phyloP scores from a whole-genome alignment of 257 asterid species.

The Vinca minor region DNA sequence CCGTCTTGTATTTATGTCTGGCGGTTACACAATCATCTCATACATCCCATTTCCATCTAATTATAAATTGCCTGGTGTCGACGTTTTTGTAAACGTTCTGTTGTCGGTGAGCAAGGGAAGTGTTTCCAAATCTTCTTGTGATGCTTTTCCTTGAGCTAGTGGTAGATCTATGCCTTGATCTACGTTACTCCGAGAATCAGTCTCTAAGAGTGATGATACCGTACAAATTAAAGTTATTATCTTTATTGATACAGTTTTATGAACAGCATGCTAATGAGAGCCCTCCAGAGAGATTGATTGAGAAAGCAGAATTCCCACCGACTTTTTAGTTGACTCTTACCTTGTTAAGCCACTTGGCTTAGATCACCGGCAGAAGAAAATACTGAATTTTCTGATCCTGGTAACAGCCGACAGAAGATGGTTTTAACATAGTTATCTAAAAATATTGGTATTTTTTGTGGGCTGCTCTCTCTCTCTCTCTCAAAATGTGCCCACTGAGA shows the following conservation, averaged over 20 bases:
- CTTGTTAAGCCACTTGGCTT: not conserved
- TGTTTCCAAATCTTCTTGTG: not conserved
- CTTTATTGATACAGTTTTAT: not conserved
- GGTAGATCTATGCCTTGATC: not conserved
- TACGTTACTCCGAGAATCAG: not conserved
- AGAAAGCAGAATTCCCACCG: not conserved
- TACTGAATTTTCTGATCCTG: not conserved
- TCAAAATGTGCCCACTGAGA: too few species aligned
- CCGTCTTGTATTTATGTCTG: not conserved
- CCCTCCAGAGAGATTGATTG: not conserved
- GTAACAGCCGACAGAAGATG: not conserved
- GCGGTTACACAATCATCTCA: not conserved
- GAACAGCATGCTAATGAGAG: not conserved
- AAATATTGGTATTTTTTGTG: not conserved
- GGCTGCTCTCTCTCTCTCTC: not conserved
- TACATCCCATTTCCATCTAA: not conserved
- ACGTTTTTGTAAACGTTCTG: not conserved
- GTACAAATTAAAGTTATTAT: not conserved
- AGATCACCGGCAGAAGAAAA: not conserved
- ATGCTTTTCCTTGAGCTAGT: not conserved
- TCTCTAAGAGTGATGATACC: not conserved
- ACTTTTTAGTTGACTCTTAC: not conserved
- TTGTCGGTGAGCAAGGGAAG: not conserved
- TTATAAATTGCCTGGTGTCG: not conserved
- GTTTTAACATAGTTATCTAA: not conserved